These are phyloP conservation scores for Lactifluus pinguis DNA, from an alignment of 768 basidiomycete species.

Conservation along the genomic window DNA sequence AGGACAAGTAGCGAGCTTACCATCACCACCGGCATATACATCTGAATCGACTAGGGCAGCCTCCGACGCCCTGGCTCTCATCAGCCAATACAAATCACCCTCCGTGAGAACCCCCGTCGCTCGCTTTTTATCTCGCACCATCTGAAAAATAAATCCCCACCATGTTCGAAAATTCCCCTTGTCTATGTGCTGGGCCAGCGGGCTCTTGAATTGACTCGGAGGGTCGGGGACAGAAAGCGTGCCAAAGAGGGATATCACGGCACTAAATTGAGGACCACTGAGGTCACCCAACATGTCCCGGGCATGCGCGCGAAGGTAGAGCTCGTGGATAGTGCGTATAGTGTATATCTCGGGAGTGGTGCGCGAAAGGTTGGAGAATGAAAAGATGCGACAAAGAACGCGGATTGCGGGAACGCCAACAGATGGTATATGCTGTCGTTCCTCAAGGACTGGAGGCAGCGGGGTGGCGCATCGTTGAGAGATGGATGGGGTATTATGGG, in stretches of 20 bases:
- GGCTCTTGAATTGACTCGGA: background rate
- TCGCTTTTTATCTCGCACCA: constrained; percentile 37
- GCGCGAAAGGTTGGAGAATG: constrained; percentile 3
- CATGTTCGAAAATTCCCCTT: constrained; percentile 25
- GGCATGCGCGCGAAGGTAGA: constrained; percentile 8
- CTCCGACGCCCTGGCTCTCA: constrained; percentile 31
- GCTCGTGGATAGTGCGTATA: constrained; percentile 3
- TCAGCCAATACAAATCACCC: constrained; percentile 56
- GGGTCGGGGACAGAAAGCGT: constrained; percentile 9
- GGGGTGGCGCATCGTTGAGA: background rate
- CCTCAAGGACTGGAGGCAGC: background rate
- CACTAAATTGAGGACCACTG: constrained; percentile 12
- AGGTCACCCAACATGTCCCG: constrained; percentile 6
- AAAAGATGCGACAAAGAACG: constrained; percentile 15
- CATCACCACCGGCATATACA: constrained; percentile 9
- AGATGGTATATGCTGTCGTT: background rate
- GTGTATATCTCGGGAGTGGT: constrained; percentile 1
- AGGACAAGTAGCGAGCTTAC: background rate
- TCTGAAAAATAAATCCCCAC: constrained; percentile 42
- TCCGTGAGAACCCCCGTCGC: constrained; percentile 26
- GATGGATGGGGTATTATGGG: background rate
- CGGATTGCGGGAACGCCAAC: constrained; percentile 8
- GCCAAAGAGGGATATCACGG: constrained; percentile 15
- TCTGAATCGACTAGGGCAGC: background rate
- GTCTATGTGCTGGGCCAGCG: constrained; percentile 25